Conservation (phyloP, 2,329 filamentous ascomycete species). For the Cryphonectria parasitica region DNA sequence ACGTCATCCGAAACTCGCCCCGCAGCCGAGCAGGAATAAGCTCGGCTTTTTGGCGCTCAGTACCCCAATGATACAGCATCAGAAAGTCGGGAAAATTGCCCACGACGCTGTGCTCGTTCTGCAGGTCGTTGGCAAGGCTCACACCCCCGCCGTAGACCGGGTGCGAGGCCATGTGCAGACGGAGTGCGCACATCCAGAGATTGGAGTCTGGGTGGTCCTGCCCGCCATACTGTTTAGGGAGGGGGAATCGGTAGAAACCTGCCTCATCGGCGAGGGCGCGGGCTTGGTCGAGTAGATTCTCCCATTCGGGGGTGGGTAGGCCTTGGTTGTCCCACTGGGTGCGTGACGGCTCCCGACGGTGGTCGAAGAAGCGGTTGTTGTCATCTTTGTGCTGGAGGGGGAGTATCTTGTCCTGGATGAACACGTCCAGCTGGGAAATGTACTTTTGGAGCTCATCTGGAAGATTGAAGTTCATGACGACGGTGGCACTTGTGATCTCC, state of each 20-base stretch:
- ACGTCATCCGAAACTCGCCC: conserved; percentile 60
- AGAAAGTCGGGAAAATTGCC: conserved; percentile 66
- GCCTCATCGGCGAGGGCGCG: conserved; percentile 58
- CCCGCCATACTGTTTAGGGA: conserved; percentile 49
- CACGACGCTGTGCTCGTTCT: conserved; percentile 65
- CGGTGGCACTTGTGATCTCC: neutral
- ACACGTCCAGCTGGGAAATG: conserved; percentile 56
- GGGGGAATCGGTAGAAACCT: conserved; percentile 62
- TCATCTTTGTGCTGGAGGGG: conserved; percentile 59
- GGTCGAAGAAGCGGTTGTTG: conserved; percentile 68
- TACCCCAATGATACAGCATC: conserved; percentile 66
- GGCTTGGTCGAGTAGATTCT: conserved; percentile 54
- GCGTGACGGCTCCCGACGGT: conserved; percentile 63
- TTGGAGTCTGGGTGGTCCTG: conserved; percentile 52
- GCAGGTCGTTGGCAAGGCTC: conserved; percentile 65
- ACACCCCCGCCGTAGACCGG: conserved; percentile 50
- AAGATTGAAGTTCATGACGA: conserved; percentile 58
- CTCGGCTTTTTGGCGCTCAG: conserved; percentile 54
- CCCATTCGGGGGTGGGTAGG: conserved; percentile 62
- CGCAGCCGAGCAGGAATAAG: conserved; percentile 56
- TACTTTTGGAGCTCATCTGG: conserved; percentile 53
- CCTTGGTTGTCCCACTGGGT: conserved; percentile 64
- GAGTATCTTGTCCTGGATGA: conserved; percentile 57
- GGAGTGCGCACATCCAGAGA: conserved; percentile 66
- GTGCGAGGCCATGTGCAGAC: conserved; percentile 62